Evolutionary conservation across 441 rosid species (phyloP).

Genomic region (Jatropha podagrica): DNA sequence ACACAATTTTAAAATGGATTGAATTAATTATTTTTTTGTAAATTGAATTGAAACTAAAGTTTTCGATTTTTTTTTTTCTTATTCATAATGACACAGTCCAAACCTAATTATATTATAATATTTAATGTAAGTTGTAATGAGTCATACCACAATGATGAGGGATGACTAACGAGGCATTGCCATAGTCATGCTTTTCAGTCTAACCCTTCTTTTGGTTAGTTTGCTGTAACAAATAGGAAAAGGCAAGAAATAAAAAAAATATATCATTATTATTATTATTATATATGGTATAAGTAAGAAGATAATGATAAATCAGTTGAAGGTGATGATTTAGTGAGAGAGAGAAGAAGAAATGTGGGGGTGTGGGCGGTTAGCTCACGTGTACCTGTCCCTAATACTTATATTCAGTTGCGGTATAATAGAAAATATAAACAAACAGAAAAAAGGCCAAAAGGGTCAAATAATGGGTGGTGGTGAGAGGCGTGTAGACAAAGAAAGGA

Average conservation of each 20-base stretch:
- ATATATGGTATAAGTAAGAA: background rate
- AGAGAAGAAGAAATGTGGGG: slow-evolving; percentile 26
- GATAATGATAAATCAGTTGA: slow-evolving; percentile 39
- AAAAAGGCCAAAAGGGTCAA: slow-evolving; percentile 8
- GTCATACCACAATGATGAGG: slow-evolving; percentile 17
- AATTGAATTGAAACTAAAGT: too few species aligned
- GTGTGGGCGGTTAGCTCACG: slow-evolving; percentile 83
- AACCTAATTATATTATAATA: background rate
- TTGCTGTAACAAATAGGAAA: background rate
- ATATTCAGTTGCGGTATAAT: slow-evolving; percentile 34
- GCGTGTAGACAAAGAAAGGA: slow-evolving; percentile 42
- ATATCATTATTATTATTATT: too few species aligned
- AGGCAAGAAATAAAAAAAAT: too few species aligned
- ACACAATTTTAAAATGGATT: too few species aligned
- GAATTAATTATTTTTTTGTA: too few species aligned
- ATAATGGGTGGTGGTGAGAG: slow-evolving; percentile 33
- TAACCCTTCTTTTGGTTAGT: slow-evolving; percentile 15
- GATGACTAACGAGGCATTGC: slow-evolving; percentile 20
- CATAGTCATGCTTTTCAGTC: slow-evolving; percentile 18
- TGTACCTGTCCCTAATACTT: slow-evolving; percentile 47
- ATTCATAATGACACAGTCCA: too few species aligned
- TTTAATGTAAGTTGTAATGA: background rate
- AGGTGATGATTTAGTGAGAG: slow-evolving; percentile 41
- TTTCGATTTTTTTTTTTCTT: too few species aligned
- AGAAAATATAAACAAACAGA: slow-evolving; percentile 7